Percentiles rank a stretch among this genome's conserved stretches.
Evolutionary conservation across 305 asterid genomes (phyloP).

Genomic region (Andrographis paniculata): DNA sequence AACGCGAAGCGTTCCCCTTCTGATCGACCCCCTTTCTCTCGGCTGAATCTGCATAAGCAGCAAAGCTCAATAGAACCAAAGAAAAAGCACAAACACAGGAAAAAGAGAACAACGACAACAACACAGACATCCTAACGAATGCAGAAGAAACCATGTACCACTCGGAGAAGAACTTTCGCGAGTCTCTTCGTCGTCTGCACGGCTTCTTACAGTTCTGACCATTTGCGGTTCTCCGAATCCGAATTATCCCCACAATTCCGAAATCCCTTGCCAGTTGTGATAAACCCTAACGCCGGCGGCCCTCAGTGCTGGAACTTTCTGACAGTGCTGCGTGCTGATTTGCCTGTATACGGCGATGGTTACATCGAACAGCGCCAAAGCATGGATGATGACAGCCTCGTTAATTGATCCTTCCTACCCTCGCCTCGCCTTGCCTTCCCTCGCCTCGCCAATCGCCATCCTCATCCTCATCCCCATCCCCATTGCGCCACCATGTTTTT

Average conservation of each 20-base stretch:
- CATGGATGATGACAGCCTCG: conserved; percentile 8
- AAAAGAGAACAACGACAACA: background rate
- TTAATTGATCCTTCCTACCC: background rate
- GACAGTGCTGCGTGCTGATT: conserved; percentile 13
- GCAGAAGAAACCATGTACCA: conserved; percentile 22
- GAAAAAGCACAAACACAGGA: background rate
- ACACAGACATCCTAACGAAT: background rate
- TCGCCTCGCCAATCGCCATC: background rate
- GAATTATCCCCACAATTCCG: background rate
- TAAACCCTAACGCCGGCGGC: conserved; percentile 14
- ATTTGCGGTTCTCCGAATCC: conserved; percentile 21
- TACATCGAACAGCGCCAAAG: conserved; percentile 16
- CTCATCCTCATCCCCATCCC: too few species aligned
- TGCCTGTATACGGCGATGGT: conserved; percentile 15
- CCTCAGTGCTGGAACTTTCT: conserved; percentile 4
- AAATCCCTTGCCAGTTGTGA: background rate
- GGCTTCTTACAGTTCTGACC: conserved; percentile 27
- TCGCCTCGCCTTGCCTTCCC: background rate
- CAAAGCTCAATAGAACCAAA: conserved; percentile 1
- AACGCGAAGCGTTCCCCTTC: conserved; percentile 40
- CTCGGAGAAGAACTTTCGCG: conserved; percentile 40
- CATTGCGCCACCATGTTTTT: background rate
- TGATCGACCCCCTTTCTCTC: conserved; percentile 39
- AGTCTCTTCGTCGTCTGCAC: conserved; percentile 38
- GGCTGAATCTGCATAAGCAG: conserved; percentile 17